phyloP scores from a whole-genome alignment of 2,329 filamentous ascomycete species.

The Sclerotinia nivalis region DNA sequence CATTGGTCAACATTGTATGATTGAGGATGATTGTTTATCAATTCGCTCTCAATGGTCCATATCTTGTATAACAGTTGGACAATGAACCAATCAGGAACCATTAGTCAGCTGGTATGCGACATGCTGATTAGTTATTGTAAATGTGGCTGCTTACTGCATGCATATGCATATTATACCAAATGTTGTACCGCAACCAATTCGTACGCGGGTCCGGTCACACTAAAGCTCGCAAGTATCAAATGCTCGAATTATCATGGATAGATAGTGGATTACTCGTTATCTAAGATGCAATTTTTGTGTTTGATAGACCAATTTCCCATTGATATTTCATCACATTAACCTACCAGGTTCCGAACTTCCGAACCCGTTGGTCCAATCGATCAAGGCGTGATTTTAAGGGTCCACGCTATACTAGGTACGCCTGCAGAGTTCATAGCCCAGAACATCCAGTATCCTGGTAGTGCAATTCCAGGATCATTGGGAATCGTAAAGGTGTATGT shows the following conservation, averaged over 20 bases:
- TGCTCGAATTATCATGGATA: background rate
- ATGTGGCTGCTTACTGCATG: background rate
- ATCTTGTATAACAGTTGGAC: background rate
- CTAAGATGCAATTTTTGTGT: background rate
- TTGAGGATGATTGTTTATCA: background rate
- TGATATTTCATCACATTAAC: background rate
- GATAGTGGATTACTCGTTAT: background rate
- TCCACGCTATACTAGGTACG: slow-evolving; percentile 47
- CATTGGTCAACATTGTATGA: background rate
- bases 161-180: background rate
- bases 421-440: slow-evolving; percentile 51
- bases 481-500: slow-evolving; percentile 48
- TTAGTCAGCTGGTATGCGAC: background rate
- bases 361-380: background rate
- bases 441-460: slow-evolving; percentile 57
- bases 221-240: background rate
- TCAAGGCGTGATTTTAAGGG: slow-evolving; percentile 11
- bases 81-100: background rate
- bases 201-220: background rate
- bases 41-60: background rate
- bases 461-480: slow-evolving; percentile 49
- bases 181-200: background rate
- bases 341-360: background rate
- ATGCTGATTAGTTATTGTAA: slow-evolving; percentile 1
- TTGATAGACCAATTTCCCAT: no score